Evolutionary conservation across 495 filamentous ascomycete species (phyloP), one percentile per base, ranked within the genome.

Genomic region (Penicillium samsonianum): DNA sequence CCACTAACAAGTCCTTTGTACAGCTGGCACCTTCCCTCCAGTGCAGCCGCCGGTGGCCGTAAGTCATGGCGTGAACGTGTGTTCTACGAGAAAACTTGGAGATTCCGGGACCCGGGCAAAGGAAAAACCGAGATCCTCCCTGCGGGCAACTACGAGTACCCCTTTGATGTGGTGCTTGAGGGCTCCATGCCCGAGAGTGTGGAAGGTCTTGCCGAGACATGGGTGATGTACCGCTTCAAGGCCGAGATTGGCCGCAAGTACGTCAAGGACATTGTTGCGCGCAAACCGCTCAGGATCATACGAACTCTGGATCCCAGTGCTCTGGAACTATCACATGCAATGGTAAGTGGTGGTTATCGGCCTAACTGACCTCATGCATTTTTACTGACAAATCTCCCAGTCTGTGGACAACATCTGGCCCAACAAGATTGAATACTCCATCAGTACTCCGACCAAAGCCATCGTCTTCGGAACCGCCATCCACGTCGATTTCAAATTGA

Each of bases 401-500:
- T 81, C 87, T n/a, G 86, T 96, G 50, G 90, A 96, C 70, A 96
- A 96, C 65, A 83, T 94, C 53, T 98, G 94, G 94, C 84, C 89
- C 11, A 90, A 92, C 72, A 98, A 98, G 77, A 83, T 97, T 64
- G 86, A 94, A 65, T 98, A 98, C 69, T 89, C 88, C 7, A 88
- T 98, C 55, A 85, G 87, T 57, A 87, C 92, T 8, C 92, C 94
- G 3, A 90, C 87, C 52, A 96, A 95, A 65, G 93, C 92, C 0
- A 87, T 94, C 54, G 87, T 96, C 9, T 96, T 96, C 61, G 94
- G 94, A 37, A 95, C 90, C 16, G 79, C 80, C 17, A 84, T 97
- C 42, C 84, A 85, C 12, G 75, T 96, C 26, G 85, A 93, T 54
- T 90, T 96, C 70, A 80, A 84, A 42, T 83, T 98, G 50, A 84